phyloP scores from a whole-genome alignment of 164 flowering plant genomes.

The Annona squamosa region DNA sequence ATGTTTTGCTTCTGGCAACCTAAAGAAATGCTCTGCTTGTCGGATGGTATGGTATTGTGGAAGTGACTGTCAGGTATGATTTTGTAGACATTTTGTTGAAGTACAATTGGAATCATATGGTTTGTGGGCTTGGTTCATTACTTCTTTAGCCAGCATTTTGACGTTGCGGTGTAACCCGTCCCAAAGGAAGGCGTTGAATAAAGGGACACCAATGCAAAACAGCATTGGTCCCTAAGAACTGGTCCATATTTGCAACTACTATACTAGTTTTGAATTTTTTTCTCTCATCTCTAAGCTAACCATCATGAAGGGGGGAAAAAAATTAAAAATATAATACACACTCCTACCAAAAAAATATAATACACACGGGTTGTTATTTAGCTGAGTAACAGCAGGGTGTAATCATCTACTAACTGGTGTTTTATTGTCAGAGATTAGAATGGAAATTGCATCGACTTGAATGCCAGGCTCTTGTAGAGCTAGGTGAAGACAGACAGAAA shows the following conservation, averaged over 20 bases:
- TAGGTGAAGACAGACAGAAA: slow-evolving; percentile 50
- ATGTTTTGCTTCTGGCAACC: slow-evolving; percentile 49
- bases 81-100: background rate
- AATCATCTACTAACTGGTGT: background rate
- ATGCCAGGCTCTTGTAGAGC: slow-evolving; percentile 52
- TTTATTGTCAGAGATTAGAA: slow-evolving; percentile 56
- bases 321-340: too few relatives aligned
- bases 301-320: too few relatives aligned
- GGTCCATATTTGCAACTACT: background rate
- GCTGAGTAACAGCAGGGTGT: background rate
- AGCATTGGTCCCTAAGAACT: background rate
- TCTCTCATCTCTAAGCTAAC: too few relatives aligned
- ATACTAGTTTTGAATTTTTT: too few relatives aligned
- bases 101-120: background rate
- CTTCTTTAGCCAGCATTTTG: background rate
- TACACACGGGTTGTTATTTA: too few relatives aligned
- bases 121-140: background rate
- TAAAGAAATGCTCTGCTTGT: slow-evolving; percentile 83
- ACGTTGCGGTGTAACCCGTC: background rate
- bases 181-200: too few relatives aligned
- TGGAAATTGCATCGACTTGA: slow-evolving; percentile 89
- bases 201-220: background rate
- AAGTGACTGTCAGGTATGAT: slow-evolving; percentile 73
- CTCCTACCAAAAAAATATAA: too few relatives aligned
- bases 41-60: slow-evolving; percentile 81